A percentile compares a stretch with the other conserved stretches of the same genome.
phyloP scores from a whole-genome alignment of 2,329 filamentous ascomycete species.

The Verticillium longisporum region DNA sequence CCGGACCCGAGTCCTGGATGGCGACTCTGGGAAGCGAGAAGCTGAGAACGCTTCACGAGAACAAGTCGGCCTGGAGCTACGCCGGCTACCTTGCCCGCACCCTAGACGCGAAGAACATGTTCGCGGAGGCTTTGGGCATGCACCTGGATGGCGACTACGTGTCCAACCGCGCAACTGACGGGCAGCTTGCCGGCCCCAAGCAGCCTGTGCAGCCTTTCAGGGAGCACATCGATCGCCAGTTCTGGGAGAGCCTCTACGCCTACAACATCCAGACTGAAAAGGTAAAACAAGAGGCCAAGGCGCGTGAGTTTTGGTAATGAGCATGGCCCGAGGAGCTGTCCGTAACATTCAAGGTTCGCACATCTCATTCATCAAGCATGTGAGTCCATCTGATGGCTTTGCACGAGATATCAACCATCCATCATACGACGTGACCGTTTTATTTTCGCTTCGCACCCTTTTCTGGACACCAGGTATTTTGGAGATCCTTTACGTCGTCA shows the following conservation, averaged over 20 bases:
- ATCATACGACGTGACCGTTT: no score
- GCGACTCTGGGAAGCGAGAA: not conserved
- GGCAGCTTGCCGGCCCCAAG: not conserved
- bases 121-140: not conserved
- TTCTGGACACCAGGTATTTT: no score
- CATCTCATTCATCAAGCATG: not conserved
- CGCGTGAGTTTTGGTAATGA: not conserved
- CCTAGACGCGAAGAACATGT: slow-evolving; percentile 1
- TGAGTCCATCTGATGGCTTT: no score
- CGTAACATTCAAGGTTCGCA: not conserved
- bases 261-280: not conserved
- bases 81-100: not conserved
- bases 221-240: not conserved
- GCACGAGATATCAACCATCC: no score
- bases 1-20: not conserved
- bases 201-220: not conserved
- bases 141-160: not conserved
- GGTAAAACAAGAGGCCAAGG: not conserved
- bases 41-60: not conserved
- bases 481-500: no score
- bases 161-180: not conserved
- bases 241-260: not conserved
- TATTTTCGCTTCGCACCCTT: no score
- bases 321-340: not conserved
- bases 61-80: not conserved